phyloP scores from a whole-genome alignment of 164 flowering plant genomes.

The Nymphaea thermarum region DNA sequence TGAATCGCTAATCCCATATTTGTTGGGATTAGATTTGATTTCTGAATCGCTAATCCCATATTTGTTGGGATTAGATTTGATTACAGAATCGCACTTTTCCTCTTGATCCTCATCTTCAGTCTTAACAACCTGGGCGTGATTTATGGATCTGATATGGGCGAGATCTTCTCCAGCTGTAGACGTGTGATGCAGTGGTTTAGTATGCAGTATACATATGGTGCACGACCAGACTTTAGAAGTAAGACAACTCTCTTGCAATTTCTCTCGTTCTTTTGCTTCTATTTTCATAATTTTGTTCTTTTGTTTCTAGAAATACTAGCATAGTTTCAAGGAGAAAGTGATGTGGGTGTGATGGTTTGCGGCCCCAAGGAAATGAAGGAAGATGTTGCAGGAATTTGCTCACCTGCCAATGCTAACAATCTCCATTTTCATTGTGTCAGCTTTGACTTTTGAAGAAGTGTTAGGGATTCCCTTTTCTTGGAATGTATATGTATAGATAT shows the following conservation, averaged over 20 bases:
- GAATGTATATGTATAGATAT: no score
- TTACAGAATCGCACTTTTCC: no score
- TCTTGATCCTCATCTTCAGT: no score
- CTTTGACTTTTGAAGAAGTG: not conserved
- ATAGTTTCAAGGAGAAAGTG: slow-evolving; percentile 4
- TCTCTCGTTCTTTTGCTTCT: not conserved
- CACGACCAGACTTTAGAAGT: slow-evolving; percentile 54
- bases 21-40: no score
- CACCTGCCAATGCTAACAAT: slow-evolving; percentile 16
- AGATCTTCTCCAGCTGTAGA: no score
- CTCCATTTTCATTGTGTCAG: not conserved
- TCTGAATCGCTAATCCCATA: no score
- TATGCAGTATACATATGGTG: slow-evolving; percentile 26
- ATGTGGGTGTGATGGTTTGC: slow-evolving; percentile 43
- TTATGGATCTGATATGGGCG: no score
- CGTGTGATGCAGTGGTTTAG: no score
- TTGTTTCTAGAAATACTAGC: slow-evolving; percentile 28
- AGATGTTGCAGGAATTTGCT: slow-evolving; percentile 51
- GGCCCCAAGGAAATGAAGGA: slow-evolving; percentile 51
- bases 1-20: no score
- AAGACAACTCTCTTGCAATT: not conserved
- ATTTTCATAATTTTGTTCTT: no score
- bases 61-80: no score
- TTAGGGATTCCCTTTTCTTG: not conserved
- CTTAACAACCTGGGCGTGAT: no score